Evolutionary conservation across 176 grass and related monocot species (phyloP).

Genomic region (Neostapfia colusana): DNA sequence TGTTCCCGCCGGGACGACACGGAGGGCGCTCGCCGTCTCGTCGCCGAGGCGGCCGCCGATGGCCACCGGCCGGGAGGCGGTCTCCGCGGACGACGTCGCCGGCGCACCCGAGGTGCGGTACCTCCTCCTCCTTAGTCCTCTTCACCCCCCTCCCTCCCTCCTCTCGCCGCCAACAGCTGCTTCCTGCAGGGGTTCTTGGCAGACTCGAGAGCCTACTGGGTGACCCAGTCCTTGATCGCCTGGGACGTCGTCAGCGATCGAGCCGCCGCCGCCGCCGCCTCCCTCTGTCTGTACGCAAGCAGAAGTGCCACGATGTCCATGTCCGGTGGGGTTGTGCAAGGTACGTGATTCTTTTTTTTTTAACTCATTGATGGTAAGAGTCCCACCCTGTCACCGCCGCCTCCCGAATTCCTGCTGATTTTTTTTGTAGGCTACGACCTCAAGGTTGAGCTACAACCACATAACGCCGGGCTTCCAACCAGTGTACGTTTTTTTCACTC

Average conservation of each 20-base stretch:
- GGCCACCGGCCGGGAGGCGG: too few relatives aligned
- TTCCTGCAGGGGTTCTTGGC: too few relatives aligned
- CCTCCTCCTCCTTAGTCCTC: too few relatives aligned
- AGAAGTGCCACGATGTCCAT: slow-evolving; percentile 46
- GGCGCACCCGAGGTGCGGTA: too few relatives aligned
- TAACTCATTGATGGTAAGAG: too few relatives aligned
- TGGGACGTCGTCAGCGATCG: slow-evolving; percentile 56
- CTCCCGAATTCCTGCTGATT: slow-evolving; percentile 1
- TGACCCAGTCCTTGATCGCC: slow-evolving; percentile 63
- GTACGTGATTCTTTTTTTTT: too few relatives aligned
- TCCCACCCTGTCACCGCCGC: background rate
- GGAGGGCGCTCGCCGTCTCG: too few relatives aligned
- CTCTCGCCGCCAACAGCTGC: too few relatives aligned
- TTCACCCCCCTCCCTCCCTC: too few relatives aligned
- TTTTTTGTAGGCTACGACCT: slow-evolving; percentile 67
- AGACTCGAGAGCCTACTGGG: slow-evolving; percentile 74
- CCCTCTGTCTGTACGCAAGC: slow-evolving; percentile 70
- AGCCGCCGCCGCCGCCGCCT: slow-evolving; percentile 49
- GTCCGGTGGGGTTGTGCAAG: slow-evolving; percentile 52
- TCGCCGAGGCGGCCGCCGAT: too few relatives aligned
- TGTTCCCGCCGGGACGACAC: too few relatives aligned
- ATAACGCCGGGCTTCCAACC: slow-evolving; percentile 55
- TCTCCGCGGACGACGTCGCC: too few relatives aligned
- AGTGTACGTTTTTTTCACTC: slow-evolving; percentile 42
- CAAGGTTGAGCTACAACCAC: slow-evolving; percentile 65